Conservation (phyloP, 2,329 filamentous ascomycete species). For the Sclerotinia trifoliorum region DNA sequence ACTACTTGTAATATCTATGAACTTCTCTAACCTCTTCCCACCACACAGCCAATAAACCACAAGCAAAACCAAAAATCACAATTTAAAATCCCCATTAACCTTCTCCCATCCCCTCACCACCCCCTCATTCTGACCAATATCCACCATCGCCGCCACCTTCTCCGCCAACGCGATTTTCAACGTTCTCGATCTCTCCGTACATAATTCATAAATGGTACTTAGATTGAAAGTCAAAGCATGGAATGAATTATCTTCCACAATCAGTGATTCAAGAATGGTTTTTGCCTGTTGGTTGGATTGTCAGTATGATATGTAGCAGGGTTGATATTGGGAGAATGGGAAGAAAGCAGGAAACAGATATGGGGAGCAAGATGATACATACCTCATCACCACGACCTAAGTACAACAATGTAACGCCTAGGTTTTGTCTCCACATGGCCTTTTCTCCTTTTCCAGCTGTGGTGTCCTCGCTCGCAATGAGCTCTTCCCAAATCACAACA, state of each 20-base stretch:
- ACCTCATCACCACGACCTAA: constrained; percentile 72
- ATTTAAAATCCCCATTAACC: constrained; percentile 40
- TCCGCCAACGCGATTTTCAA: constrained; percentile 72
- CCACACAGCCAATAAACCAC: not conserved
- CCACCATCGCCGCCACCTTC: constrained; percentile 53
- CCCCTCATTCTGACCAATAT: not conserved
- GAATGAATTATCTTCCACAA: constrained; percentile 64
- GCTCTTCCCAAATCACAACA: constrained; percentile 56
- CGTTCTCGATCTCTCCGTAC: constrained; percentile 70
- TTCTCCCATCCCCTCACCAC: constrained; percentile 35
- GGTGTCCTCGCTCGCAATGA: constrained; percentile 42
- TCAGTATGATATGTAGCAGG: not conserved
- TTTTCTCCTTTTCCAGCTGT: constrained; percentile 45
- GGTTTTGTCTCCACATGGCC: constrained; percentile 76
- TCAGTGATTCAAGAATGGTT: constrained; percentile 62
- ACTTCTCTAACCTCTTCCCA: not conserved
- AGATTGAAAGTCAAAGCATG: constrained; percentile 85
- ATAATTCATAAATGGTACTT: constrained; percentile 87
- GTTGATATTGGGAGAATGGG: not conserved
- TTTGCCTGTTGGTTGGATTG: constrained; percentile 53
- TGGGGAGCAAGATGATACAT: constrained; percentile 32
- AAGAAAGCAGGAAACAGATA: not conserved
- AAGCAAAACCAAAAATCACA: constrained; percentile 24
- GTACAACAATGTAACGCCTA: constrained; percentile 82
- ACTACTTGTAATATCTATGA: not conserved